Base-by-base conservation (phyloP, 2,329 filamentous ascomycete genomes). In the Microdochium trichocladiopsis region DNA sequence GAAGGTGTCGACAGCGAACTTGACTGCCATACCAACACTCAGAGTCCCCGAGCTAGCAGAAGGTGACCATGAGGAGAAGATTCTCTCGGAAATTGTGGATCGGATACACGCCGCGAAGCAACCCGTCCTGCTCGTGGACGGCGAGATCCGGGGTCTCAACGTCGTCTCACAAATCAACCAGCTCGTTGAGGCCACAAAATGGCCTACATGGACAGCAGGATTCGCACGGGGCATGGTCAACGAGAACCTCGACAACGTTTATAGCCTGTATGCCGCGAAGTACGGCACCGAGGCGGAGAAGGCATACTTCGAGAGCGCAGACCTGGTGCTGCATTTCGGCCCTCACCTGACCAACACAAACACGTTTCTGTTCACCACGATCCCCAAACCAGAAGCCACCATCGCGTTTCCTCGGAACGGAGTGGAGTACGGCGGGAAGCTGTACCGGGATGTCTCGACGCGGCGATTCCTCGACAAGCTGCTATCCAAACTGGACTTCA, bases 81-180 rank as follows among this genome's bases (percentile, higher is more conserved):
- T 65, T 1, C 53, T 76, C 2, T 56, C 58, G 2, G 59, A 55
- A 3, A 61, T 78, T 8, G 47, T 78, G 4, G 62, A 66, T 1
- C 69, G 65, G n/a, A 67, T 81, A 0, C 70, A 76, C 47, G 56
- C 59, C 0, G 69, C 75, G 2, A 72, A 74, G 49, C 69, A 71
- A 37, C 78, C 78, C 0, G 56, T 77, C 47, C 76, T 83, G 49
- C 56, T 80, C 2, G 72, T 79, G 0, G 79, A 82, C 55, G 77
- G 77, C 2, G 72, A 77, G 53, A 71, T 69, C n/a, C 62, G 71
- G 43, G 60, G 68, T 0, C 63, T 74, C 25, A 67, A 67, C n/a
- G 69, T 77, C 28, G 57, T 69, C 1, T 61, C 70, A 0, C 64
- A 72, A 4, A 63, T 77, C 1, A 66, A 78, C 52, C 56, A 67